Evolutionary conservation across 1,139 yeast genomes (phyloP), one percentile per base, ranked within the genome.

Genomic region (Saccharomyces uvarum): DNA sequence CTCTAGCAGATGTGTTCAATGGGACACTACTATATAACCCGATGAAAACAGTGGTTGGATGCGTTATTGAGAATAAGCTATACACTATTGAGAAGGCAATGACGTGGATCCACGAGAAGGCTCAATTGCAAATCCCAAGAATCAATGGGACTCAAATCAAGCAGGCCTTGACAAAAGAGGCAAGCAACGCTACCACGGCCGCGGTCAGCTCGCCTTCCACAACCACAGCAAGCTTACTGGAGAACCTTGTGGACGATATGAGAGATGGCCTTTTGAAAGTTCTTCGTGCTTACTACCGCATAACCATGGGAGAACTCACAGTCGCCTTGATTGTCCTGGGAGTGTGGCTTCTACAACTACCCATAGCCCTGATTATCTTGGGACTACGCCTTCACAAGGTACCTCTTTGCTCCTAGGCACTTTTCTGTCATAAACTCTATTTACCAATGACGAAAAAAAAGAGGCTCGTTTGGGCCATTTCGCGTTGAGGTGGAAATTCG

Each of bases 21-120:
- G 77, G 76, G 3, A 88, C 98, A 0, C 80, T 88, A 0, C 73
- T 93, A 14, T 80, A 82, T 49, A 66, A 66, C 0, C 87, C 96
- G 0, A 76, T 91, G 62, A 78, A 72, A 38, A 73, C 83, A 0
- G 82, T 90, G 0, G 86, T 90, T 4, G 82, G 84, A 51, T 93
- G 99, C 71, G 81, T 88, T 1, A 74, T 93, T 47, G 95, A 90
- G 13, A 75, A 84, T 54, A 93, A 91, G 65, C 68, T 91, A 5
- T 75, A 76, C 3, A 76, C 77, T 33, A 73, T 90, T 0, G 87
- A 87, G 60, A 66, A 77, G 26, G 98, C 96, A 0, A 69, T 91
- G 53, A 78, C 83, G 0, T 93, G 98, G 98, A 73, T 91, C 2
- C 77, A 86, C 61, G 74, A 83, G 33, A 76, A 87, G 60, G 77